Conservation (phyloP, 306 rosid genomes). For the Leucaena leucocephala region DNA sequence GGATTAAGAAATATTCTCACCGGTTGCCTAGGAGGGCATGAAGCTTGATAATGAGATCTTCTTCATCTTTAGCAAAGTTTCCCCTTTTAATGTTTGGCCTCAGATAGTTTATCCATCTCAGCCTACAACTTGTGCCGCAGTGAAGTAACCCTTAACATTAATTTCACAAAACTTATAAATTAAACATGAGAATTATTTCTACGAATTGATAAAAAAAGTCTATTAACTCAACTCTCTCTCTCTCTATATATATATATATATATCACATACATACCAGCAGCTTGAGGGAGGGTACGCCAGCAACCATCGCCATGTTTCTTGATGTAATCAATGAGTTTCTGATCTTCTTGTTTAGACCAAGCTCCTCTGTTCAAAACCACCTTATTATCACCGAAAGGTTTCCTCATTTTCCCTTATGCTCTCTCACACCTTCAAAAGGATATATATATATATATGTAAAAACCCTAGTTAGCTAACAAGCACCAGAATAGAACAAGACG, state of each 20-base stretch:
- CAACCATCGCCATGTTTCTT: slow-evolving; percentile 61
- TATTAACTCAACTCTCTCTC: not conserved
- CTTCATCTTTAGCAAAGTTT: slow-evolving; percentile 75
- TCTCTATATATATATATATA: not conserved
- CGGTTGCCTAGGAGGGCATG: slow-evolving; percentile 63
- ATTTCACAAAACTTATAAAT: no score
- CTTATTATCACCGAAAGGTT: slow-evolving; percentile 51
- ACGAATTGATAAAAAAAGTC: not conserved
- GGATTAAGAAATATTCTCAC: not conserved
- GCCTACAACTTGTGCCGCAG: no score
- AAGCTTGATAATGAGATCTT: slow-evolving; percentile 79
- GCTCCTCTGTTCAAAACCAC: slow-evolving; percentile 70
- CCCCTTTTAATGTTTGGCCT: no score
- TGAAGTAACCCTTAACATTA: no score
- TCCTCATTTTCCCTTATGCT: slow-evolving; percentile 50
- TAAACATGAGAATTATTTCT: not conserved
- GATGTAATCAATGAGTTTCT: slow-evolving; percentile 69
- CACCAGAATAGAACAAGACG: not conserved
- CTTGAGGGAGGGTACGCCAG: slow-evolving; percentile 81
- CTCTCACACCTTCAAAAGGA: not conserved
- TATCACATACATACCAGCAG: slow-evolving; percentile 52
- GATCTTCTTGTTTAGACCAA: slow-evolving; percentile 87
- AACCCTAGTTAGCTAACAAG: not conserved
- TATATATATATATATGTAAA: not conserved
- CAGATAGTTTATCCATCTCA: no score